phyloP scores from a whole-genome alignment of 805 yeast species.

The Kodamaea fukazawae region DNA sequence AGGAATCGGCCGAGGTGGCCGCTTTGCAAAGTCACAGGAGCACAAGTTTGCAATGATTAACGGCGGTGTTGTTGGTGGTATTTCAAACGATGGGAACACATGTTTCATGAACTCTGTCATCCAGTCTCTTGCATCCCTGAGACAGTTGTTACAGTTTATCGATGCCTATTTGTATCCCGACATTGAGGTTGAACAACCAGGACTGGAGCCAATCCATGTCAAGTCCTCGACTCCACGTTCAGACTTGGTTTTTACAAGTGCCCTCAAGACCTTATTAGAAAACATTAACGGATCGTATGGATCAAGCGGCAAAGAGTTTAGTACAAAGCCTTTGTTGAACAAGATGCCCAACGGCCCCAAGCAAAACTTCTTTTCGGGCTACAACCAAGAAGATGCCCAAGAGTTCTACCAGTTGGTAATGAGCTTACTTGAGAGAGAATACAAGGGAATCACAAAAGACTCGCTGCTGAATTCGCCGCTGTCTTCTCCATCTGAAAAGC shows the following conservation, averaged over 20 bases:
- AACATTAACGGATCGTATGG: constrained; percentile 58
- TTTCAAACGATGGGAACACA: constrained; percentile 87
- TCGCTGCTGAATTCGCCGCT: constrained; percentile 7
- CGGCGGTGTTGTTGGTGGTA: constrained; percentile 82
- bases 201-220: constrained; percentile 11
- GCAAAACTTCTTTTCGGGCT: constrained; percentile 73
- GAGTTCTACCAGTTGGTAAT: constrained; percentile 85
- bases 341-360: constrained; percentile 77
- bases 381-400: constrained; percentile 95
- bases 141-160: constrained; percentile 55
- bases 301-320: constrained; percentile 55
- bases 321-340: constrained; percentile 57
- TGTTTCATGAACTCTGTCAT: constrained; percentile 92
- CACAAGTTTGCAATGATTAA: constrained; percentile 44
- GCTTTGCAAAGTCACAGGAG: constrained; percentile 20
- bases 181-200: constrained; percentile 24
- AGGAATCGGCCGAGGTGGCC: constrained; percentile 4
- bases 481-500: constrained; percentile 11
- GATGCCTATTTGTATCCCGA: constrained; percentile 36
- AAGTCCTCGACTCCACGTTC: constrained; percentile 21
- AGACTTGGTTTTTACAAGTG: constrained; percentile 47
- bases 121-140: constrained; percentile 77
- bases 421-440: constrained; percentile 62
- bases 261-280: constrained; percentile 50
- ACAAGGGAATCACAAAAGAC: constrained; percentile 24